phyloP scores from a whole-genome alignment of 2,329 filamentous ascomycete genomes.

The Thelonectria blattea region DNA sequence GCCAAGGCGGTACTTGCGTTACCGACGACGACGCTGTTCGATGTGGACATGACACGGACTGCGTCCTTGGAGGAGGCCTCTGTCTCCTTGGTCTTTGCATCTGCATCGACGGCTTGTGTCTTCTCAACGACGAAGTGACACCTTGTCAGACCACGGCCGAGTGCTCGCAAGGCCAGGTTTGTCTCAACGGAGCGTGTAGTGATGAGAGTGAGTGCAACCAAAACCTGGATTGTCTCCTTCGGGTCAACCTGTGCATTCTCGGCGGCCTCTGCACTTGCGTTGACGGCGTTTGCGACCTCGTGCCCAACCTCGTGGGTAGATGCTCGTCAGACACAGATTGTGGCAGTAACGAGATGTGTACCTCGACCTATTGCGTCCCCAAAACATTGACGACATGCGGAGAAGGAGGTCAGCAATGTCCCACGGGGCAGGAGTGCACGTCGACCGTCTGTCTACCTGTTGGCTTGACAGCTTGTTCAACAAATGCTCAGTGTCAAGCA shows the following conservation, averaged over 20 bases:
- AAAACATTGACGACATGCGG: background rate
- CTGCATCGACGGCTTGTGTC: constrained; percentile 4
- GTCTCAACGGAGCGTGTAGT: constrained; percentile 8
- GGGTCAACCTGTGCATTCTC: background rate
- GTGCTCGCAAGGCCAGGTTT: background rate
- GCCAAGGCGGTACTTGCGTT: constrained; percentile 4
- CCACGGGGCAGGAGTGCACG: background rate
- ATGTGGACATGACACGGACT: constrained; percentile 10
- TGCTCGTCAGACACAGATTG: constrained; percentile 2
- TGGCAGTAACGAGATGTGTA: background rate
- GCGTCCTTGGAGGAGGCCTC: background rate
- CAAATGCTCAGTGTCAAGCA: background rate
- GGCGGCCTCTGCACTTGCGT: constrained; percentile 11
- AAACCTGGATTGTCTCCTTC: background rate
- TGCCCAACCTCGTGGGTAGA: background rate
- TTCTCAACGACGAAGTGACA: background rate
- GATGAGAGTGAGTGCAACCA: background rate
- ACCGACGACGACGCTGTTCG: background rate
- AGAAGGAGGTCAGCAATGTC: background rate
- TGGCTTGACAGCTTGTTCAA: background rate
- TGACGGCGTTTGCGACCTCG: constrained; percentile 4
- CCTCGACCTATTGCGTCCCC: constrained; percentile 1
- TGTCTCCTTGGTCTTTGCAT: constrained; percentile 7
- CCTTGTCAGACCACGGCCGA: background rate
- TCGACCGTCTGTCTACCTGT: background rate